Conservation (phyloP, 2,329 filamentous ascomycete species). For the Hypomyces rosellus region DNA sequence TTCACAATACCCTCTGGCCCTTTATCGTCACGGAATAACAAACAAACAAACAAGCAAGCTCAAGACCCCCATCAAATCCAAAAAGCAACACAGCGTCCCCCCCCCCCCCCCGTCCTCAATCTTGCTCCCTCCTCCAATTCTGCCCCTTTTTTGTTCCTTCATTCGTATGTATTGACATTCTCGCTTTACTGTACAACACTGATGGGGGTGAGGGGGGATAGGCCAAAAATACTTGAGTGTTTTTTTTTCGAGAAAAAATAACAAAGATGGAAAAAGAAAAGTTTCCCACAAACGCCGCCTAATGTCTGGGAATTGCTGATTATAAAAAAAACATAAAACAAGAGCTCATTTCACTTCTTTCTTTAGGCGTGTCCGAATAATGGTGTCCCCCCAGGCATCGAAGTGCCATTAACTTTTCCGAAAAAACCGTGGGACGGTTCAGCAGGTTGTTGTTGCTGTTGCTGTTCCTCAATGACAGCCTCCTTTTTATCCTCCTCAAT, state of each 20-base stretch:
- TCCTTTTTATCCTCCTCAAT: slow-evolving; percentile 26
- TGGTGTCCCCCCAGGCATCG: not conserved
- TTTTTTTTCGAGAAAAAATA: slow-evolving; percentile 6
- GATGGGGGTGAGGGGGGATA: not conserved
- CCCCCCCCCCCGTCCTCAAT: not conserved
- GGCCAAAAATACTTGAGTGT: too few species aligned
- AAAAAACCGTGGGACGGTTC: not conserved
- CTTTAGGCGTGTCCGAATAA: not conserved
- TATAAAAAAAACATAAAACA: not conserved
- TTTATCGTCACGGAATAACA: not conserved
- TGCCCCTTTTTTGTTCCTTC: too few species aligned
- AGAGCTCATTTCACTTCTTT: too few species aligned
- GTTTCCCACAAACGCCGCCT: slow-evolving; percentile 11
- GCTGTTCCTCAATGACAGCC: slow-evolving; percentile 9
- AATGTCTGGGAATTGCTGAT: slow-evolving; percentile 6
- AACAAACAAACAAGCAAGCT: not conserved
- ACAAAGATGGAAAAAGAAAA: not conserved
- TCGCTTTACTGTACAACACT: slow-evolving; percentile 9
- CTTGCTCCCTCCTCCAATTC: not conserved
- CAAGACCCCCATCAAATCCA: not conserved
- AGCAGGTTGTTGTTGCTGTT: not conserved
- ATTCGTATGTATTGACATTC: too few species aligned
- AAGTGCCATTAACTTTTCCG: not conserved
- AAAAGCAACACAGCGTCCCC: not conserved
- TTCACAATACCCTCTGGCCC: not conserved